Base-by-base conservation (phyloP, 2,329 filamentous ascomycete species). In the Lachnellula subtilissima region DNA sequence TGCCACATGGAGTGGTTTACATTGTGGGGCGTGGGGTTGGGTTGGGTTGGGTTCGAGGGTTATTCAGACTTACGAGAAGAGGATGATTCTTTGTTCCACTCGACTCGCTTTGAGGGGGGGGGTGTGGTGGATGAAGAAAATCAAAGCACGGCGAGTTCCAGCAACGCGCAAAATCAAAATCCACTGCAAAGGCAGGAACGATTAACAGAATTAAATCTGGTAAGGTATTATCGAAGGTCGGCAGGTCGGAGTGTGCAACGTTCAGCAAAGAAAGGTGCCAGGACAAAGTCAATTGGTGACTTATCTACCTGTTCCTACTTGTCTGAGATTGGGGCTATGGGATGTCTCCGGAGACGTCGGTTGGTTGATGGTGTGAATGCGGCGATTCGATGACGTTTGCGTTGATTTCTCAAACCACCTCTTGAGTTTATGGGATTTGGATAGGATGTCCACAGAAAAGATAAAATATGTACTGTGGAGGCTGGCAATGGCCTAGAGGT, bases 401-500 rank as follows among this genome's bases (percentile, higher is more conserved):
- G 17, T n/a, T 11, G 32, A 19, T n/a, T 12, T 12, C 32, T 28
- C 19, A 6, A 42, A 42, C 6, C 39, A n/a, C 15, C 8, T 19
- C 39, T 39, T n/a, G 28, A 32, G 28, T 32, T 32, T 11, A 28
- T 28, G 36, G 1, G 5, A 40, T 2, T 7, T 17, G 8, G 5
- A 7, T 5, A 11, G 39, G 15, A 19, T 11, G 17, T 1, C 15
- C 5, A n/a, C 2, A 17, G 15, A 39, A 45, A 12, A 43, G 35
- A 49, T 17, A 32, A 52, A 57, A 52, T 17, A 5, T 15, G 17
- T 42, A 15, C 15, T 42, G 17, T 42, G 48, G 61, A 65, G 65
- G 65, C 65, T 65, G 64, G 65, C 65, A 53, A 53, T 60, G 65
- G 65, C 65, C 65, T 67, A 66, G 65, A 65, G 51, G 54, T 56